Evolutionary conservation across 139 green algal species (phyloP), one percentile per base, ranked within the genome.

Genomic region (Edaphochlamys debaryana): DNA sequence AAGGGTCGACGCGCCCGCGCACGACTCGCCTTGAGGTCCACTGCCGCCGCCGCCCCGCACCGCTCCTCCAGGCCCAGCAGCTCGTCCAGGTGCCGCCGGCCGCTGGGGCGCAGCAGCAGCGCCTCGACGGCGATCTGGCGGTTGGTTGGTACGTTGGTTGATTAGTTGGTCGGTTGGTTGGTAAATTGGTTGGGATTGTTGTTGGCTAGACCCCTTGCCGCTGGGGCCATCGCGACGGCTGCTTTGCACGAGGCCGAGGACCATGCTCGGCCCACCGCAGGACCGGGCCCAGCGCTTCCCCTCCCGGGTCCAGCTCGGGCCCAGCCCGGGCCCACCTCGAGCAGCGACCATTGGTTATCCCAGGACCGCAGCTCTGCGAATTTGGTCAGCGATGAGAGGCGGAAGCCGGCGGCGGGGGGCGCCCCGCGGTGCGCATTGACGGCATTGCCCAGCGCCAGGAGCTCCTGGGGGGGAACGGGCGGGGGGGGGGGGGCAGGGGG

Each of bases 21-120:
- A n/a, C n/a, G n/a, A n/a, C 77, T 1, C 36, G 76, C 78, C 78
- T 76, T 84, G 50, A 84, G 48, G 48, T 84, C 78, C 78, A 84
- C 78, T 0, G 66, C 78, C 66, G 25, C 32, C 11, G 78, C 78
- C 25, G 66, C 66, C 25, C 1, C 36, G n/a, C 66, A 11, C 29
- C 19, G 27, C 64, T 67, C 78, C 64, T 75, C 78, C 78, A 84
- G 3, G 0, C 2, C 66, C 30, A 9, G 36, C 50, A 84, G 45
- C 25, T 76, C 78, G 32, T 58, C 37, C 45, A 84, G 48, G 66
- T 84, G 78, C 9, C 78, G 66, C 27, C 48, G 60, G 48, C 50
- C 66, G 42, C 36, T 32, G 48, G 34, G 48, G 5, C 60, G 36
- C 66, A 84, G 54, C 78, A 84, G 78, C 36, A 76, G 38, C 15